Percentiles rank a stretch among this genome's conserved stretches.
These are phyloP conservation scores for Aurinia saxatilis DNA, from an alignment of 345 rosid species.

Conservation along the genomic window DNA sequence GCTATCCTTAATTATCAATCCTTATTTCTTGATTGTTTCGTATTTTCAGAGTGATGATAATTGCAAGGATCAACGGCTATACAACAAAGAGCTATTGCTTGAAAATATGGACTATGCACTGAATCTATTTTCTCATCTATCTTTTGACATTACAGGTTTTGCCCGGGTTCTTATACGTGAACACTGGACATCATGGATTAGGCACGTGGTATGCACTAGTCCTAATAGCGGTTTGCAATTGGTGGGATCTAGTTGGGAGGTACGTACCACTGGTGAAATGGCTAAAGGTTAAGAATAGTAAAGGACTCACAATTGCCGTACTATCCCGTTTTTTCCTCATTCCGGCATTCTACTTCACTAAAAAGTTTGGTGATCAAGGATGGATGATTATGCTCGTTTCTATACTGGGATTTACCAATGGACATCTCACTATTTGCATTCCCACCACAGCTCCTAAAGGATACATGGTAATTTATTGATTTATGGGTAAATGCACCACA, in stretches of 20 bases:
- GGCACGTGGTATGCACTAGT: constrained; percentile 55
- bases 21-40: neutral
- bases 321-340: constrained; percentile 51
- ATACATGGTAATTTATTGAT: too few relatives aligned
- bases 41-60: constrained; percentile 39
- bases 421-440: constrained; percentile 65
- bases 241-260: constrained; percentile 48
- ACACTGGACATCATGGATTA: constrained; percentile 52
- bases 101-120: constrained; percentile 52
- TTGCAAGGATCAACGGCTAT: constrained; percentile 28
- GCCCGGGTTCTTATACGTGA: constrained; percentile 66
- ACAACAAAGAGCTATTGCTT: constrained; percentile 39
- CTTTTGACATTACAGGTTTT: constrained; percentile 54
- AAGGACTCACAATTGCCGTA: constrained; percentile 38
- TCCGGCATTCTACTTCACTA: constrained; percentile 73
- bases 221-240: too few relatives aligned
- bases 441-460: constrained; percentile 63
- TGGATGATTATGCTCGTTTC: too few relatives aligned
- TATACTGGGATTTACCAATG: too few relatives aligned
- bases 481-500: too few relatives aligned
- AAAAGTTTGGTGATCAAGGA: too few relatives aligned
- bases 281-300: constrained; percentile 52
- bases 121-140: constrained; percentile 49
- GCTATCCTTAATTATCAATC: too few relatives aligned
- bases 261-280: constrained; percentile 42